Evolutionary conservation across 805 yeast species (phyloP), one percentile per base, ranked within the genome.

Genomic region (Ogataea salicorniae): DNA sequence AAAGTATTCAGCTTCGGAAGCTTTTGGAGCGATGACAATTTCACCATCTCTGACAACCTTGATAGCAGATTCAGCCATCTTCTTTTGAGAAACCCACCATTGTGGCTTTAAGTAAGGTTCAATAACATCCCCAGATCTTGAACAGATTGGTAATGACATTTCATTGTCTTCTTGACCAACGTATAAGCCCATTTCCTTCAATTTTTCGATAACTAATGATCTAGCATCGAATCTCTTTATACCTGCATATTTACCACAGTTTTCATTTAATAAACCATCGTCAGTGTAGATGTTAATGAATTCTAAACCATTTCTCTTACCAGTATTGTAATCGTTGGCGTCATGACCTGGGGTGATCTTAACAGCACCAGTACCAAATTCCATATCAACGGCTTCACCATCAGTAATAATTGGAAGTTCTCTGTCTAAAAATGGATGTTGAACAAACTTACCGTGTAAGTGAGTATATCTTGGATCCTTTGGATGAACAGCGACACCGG

Each of bases 351-450:
- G 99, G 14, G 99, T 94, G 66, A 94, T 94, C 73, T 94, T 94
- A 53, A 94, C 99, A 42, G 99, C 99, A 84, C 99, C 99, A 53
- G 99, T 94, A 78, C 99, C 99, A 59, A 94, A 94, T 68, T 87
- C 96, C 98, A 94, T 94, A 69, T 94, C 99, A 55, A 94, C 99
- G 37, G 97, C 94, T 70, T 88, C 96, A 37, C 83, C 66, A 67
- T 94, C 99, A 45, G 90, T 81, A 52, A 94, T 73, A 63, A 94
- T 88, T 56, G 99, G 99, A 46, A 94, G 69, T 63, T 80, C 75
- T 67, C 89, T 84, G 64, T 85, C 87, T 61, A 88, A 71, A 71
- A 94, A 87, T 52, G 99, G 98, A 71, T 94, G 98, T 57, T 80
- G 68, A 51, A 87, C 94, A 66, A 74, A 88, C 69, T 91, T 89